Conservation (phyloP, 768 basidiomycete genomes). For the Lentinula sp. region DNA sequence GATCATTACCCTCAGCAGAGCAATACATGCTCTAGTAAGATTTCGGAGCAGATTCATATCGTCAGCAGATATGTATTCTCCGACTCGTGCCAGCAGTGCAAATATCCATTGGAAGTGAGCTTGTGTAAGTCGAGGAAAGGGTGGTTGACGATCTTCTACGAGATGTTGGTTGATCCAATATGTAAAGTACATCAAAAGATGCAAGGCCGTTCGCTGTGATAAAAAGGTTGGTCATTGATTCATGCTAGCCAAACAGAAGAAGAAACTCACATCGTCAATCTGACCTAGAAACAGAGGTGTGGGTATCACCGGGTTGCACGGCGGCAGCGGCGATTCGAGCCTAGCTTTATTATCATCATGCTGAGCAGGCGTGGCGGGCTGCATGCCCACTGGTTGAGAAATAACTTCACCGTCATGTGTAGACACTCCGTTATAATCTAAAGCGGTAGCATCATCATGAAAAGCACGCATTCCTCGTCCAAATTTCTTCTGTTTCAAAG, state of each 20-base stretch:
- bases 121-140: conserved; percentile 37
- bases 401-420: conserved; percentile 1
- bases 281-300: conserved; percentile 48
- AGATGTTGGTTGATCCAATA: conserved; percentile 72
- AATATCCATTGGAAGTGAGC: conserved; percentile 77
- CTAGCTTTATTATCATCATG: neutral
- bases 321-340: neutral
- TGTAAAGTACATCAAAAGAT: conserved; percentile 78
- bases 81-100: conserved; percentile 61
- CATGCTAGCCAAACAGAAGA: neutral
- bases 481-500: conserved; percentile 23
- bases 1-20: conserved; percentile 35
- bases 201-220: conserved; percentile 58
- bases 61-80: conserved; percentile 65
- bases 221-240: conserved; percentile 4
- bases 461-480: conserved; percentile 32
- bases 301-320: conserved; percentile 44
- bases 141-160: conserved; percentile 30
- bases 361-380: neutral
- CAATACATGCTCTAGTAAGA: conserved; percentile 66
- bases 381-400: neutral
- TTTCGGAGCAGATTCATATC: conserved; percentile 74
- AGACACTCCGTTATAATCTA: conserved; percentile 4
- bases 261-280: conserved; percentile 58
- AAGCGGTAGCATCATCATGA: conserved; percentile 20